Evolutionary conservation across 352 stramenopile genomes (phyloP), one percentile per base, ranked within the genome.

Genomic region (Phytophthora pinifolia): DNA sequence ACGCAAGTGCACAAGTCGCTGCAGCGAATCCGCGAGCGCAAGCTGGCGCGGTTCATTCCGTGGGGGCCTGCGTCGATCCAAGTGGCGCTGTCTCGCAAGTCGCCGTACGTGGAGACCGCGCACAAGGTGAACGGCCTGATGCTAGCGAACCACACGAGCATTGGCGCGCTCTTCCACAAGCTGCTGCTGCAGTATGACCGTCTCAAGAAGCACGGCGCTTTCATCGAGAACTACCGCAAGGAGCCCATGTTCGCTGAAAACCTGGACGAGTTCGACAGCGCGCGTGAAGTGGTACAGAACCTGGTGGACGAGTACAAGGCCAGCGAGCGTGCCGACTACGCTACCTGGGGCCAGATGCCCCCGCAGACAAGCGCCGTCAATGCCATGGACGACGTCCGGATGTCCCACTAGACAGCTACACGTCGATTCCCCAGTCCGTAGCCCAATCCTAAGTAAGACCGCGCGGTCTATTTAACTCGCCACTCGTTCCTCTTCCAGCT

Each of bases 31-130:
- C 85, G 97, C 37, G 97, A 99, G 68, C 85, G 97, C 31, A 97
- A 98, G 51, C 77, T 98, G 5, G 94, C 97, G 20, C 88, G 83
- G 12, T 99, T 99, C 67, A 99, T 99, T 65, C 96, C 97, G 13
- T 99, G 98, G 98, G 98, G 98, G 8, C 98, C 98, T 0, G 97
- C 97, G 12, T 98, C 87, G 8, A 99, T 99, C 60, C 97, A 99
- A 83, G 98, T 99, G 35, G 97, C 97, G 31, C 72, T 99, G 46
- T 98, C 96, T 29, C 76, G 96, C 25, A 99, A 98, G 74, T 98
- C 89, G 31, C 97, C 97, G 2, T 99, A 99, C 73, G 77, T 99
- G 7, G 89, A 98, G 59, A 97, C 88, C 30, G 80, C 89, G 17
- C 96, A 99, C 82, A 99, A 99, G 67, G 92, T 98, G 36, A 96